Percentiles rank a stretch among this genome's conserved stretches.
These are phyloP conservation scores for Komagataella kurtzmanii DNA, from an alignment of 805 yeast species.

Conservation along the genomic window DNA sequence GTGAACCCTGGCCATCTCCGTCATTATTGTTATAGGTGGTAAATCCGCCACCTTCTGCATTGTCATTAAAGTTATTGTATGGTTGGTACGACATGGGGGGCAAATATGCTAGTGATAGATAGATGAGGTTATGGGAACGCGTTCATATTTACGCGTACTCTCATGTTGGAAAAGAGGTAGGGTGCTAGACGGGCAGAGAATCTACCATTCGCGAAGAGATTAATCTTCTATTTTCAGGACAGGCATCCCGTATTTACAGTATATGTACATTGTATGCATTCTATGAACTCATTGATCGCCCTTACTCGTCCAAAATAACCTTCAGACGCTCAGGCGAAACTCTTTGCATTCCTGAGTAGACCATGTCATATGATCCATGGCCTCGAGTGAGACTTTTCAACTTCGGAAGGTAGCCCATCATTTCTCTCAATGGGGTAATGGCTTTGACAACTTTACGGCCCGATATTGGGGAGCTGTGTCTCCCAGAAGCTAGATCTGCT, in stretches of 20 bases:
- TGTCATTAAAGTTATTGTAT: constrained; percentile 18
- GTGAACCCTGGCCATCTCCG: constrained; percentile 6
- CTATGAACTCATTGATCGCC: neutral
- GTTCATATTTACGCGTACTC: constrained; percentile 1
- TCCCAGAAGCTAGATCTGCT: constrained; percentile 10
- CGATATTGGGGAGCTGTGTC: constrained; percentile 3
- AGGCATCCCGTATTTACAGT: neutral
- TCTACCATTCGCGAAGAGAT: neutral
- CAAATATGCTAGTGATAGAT: neutral
- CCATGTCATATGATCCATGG: constrained; percentile 73
- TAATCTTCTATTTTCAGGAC: neutral
- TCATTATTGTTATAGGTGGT: constrained; percentile 7
- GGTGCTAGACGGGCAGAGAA: too few relatives aligned
- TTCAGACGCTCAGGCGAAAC: constrained; percentile 39
- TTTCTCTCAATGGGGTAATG: constrained; percentile 71
- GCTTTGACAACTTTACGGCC: constrained; percentile 56
- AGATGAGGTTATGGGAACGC: neutral
- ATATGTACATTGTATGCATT: neutral
- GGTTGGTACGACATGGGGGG: constrained; percentile 18
- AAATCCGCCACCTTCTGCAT: constrained; percentile 18
- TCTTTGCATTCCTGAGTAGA: constrained; percentile 58
- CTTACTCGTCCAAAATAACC: constrained; percentile 15
- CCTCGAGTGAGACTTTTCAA: constrained; percentile 84
- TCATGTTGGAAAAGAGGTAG: neutral
- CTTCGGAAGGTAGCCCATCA: constrained; percentile 77